Evolutionary conservation across 2,329 filamentous ascomycete species (phyloP).

Genomic region (Thielaviopsis euricoi): DNA sequence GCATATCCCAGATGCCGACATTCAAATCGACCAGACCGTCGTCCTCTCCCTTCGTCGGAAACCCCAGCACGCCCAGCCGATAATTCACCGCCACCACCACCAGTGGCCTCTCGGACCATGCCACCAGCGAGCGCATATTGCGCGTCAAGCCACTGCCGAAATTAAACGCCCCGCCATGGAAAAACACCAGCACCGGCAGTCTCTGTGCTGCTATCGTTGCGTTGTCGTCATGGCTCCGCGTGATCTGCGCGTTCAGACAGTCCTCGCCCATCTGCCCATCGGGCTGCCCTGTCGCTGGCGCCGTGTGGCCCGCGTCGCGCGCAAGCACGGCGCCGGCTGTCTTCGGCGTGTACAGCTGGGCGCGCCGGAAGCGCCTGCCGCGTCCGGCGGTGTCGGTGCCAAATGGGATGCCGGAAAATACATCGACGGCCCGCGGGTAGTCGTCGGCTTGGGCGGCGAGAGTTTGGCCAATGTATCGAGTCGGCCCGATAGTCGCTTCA

Average conservation of each 20-base stretch:
- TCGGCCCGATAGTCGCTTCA: background rate
- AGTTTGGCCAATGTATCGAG: background rate
- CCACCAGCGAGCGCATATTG: constrained; percentile 44
- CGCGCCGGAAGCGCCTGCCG: constrained; percentile 27
- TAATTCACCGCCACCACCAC: constrained; percentile 46
- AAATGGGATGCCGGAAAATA: constrained; percentile 34
- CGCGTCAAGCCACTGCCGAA: constrained; percentile 34
- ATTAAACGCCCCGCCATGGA: constrained; percentile 50
- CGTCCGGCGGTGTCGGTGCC: constrained; percentile 25
- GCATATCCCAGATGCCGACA: constrained; percentile 47
- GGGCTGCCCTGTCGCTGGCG: constrained; percentile 16
- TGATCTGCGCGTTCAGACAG: constrained; percentile 37
- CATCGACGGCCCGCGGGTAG: constrained; percentile 26
- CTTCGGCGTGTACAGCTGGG: constrained; percentile 16
- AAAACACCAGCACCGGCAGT: constrained; percentile 36
- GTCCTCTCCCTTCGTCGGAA: constrained; percentile 32
- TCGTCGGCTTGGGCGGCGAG: background rate
- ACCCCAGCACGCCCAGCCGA: constrained; percentile 51
- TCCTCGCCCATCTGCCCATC: constrained; percentile 24
- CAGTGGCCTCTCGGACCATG: constrained; percentile 34
- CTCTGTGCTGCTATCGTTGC: too few species aligned
- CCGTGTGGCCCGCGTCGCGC: constrained; percentile 11
- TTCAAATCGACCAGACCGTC: constrained; percentile 35
- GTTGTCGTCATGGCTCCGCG: constrained; percentile 19
- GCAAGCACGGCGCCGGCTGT: background rate